Percentiles rank a stretch among this genome's conserved stretches.
These are phyloP conservation scores for Penicillium pulvis DNA, from an alignment of 495 filamentous ascomycete species.

Conservation along the genomic window DNA sequence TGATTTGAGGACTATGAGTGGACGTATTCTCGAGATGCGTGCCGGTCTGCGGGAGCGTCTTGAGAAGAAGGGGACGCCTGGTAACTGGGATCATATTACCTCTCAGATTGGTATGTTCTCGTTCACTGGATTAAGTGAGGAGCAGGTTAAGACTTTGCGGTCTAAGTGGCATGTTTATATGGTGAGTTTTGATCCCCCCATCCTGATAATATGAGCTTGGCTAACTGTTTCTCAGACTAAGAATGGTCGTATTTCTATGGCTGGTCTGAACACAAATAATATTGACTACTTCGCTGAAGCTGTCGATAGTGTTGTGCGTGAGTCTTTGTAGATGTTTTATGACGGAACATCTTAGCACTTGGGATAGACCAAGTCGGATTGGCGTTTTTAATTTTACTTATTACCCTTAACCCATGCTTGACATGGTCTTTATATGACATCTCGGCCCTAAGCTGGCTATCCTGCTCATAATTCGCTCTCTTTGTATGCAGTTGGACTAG, in stretches of 20 bases:
- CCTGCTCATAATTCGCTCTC: background rate
- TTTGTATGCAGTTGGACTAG: background rate
- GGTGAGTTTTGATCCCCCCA: slow-evolving; percentile 38
- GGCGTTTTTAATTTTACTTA: background rate
- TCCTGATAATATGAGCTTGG: background rate
- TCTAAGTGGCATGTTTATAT: slow-evolving; percentile 91
- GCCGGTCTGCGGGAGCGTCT: slow-evolving; percentile 71
- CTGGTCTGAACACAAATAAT: slow-evolving; percentile 88
- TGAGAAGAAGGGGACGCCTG: slow-evolving; percentile 78
- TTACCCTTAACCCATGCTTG: background rate
- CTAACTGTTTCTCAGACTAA: slow-evolving; percentile 60
- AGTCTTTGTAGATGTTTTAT: slow-evolving; percentile 37
- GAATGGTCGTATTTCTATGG: slow-evolving; percentile 97
- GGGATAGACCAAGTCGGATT: background rate
- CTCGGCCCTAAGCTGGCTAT: background rate
- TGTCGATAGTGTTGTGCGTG: slow-evolving; percentile 81
- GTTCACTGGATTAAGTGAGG: slow-evolving; percentile 87
- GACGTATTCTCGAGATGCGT: slow-evolving; percentile 90
- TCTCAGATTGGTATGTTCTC: slow-evolving; percentile 99
- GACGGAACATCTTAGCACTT: background rate
- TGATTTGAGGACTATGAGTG: slow-evolving; percentile 90
- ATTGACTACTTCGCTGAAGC: slow-evolving; percentile 90
- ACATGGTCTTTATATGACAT: background rate
- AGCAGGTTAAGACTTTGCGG: slow-evolving; percentile 79
- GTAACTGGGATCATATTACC: slow-evolving; percentile 94